Percentiles rank a stretch among this genome's conserved stretches.
Conservation (phyloP, 75 land plant genomes). For the Picea glauca region DNA sequence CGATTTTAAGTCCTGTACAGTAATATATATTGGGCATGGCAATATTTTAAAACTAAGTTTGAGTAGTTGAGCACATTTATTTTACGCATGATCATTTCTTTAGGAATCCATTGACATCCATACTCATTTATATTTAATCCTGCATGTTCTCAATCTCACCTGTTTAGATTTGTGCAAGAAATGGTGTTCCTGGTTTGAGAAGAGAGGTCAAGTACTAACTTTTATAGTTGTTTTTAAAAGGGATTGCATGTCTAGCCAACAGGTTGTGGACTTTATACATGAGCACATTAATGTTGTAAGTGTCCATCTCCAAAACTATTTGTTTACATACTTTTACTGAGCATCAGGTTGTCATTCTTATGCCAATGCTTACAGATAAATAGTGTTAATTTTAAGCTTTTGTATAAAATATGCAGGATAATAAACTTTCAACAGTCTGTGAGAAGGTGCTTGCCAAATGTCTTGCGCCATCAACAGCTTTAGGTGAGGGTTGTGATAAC, state of each 20-base stretch:
- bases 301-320: background rate
- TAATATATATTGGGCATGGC: background rate
- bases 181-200: slow-evolving; percentile 8
- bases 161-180: slow-evolving; percentile 13
- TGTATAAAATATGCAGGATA: slow-evolving; percentile 49
- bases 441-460: slow-evolving; percentile 81
- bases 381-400: background rate
- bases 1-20: background rate
- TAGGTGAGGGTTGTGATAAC: slow-evolving; percentile 92
- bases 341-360: background rate
- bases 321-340: background rate
- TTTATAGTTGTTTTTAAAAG: slow-evolving; percentile 25
- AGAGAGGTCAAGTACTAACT: slow-evolving; percentile 6
- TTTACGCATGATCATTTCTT: background rate
- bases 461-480: slow-evolving; percentile 74
- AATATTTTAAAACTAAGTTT: background rate
- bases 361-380: background rate
- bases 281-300: slow-evolving; percentile 62
- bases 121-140: background rate
- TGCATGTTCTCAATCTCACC: background rate
- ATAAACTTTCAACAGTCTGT: slow-evolving; percentile 61
- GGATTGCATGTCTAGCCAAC: slow-evolving; percentile 94
- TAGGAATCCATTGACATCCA: background rate
- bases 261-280: slow-evolving; percentile 75
- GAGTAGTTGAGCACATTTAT: background rate